phyloP scores from a whole-genome alignment of 768 basidiomycete species.

The Agrocybe chaxingu region DNA sequence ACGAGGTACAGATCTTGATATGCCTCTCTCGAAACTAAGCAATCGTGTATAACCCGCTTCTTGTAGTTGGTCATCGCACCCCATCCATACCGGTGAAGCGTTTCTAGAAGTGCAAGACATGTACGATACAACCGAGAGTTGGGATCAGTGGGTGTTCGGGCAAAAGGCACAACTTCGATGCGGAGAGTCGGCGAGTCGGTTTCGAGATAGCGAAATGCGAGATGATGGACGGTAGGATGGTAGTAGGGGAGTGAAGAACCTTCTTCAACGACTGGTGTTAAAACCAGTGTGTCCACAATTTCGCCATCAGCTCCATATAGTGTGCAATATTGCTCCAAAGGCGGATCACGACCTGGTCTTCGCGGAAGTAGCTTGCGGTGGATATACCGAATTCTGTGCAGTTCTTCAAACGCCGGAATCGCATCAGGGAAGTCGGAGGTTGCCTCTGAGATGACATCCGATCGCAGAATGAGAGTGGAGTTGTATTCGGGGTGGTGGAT shows the following conservation, averaged over 20 bases:
- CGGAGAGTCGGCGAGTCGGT: conserved; percentile 36
- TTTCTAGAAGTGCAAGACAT: conserved; percentile 74
- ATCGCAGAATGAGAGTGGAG: conserved; percentile 84
- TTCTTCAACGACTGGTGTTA: conserved; percentile 53
- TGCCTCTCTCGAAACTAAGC: conserved; percentile 64
- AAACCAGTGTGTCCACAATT: conserved; percentile 35
- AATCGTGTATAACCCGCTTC: conserved; percentile 85
- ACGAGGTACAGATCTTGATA: conserved; percentile 91
- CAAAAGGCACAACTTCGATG: conserved; percentile 57
- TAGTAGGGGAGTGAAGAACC: conserved; percentile 75
- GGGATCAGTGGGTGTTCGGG: conserved; percentile 42
- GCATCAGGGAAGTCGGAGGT: conserved; percentile 26
- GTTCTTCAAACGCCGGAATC: conserved; percentile 35
- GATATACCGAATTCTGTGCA: conserved; percentile 45
- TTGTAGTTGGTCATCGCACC: conserved; percentile 78
- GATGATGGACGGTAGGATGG: conserved; percentile 76
- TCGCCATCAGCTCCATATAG: conserved; percentile 51
- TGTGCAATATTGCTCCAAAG: conserved; percentile 76
- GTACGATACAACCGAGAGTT: conserved; percentile 77
- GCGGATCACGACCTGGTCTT: conserved; percentile 70
- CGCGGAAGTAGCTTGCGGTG: conserved; percentile 73
- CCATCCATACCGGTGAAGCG: conserved; percentile 86
- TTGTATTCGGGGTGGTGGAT: conserved; percentile 92
- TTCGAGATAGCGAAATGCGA: conserved; percentile 76
- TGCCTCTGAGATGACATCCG: conserved; percentile 56